Percentiles rank a stretch among this genome's conserved stretches.
phyloP scores from a whole-genome alignment of 768 basidiomycete genomes.

The Trichaptum fuscoviolaceum region DNA sequence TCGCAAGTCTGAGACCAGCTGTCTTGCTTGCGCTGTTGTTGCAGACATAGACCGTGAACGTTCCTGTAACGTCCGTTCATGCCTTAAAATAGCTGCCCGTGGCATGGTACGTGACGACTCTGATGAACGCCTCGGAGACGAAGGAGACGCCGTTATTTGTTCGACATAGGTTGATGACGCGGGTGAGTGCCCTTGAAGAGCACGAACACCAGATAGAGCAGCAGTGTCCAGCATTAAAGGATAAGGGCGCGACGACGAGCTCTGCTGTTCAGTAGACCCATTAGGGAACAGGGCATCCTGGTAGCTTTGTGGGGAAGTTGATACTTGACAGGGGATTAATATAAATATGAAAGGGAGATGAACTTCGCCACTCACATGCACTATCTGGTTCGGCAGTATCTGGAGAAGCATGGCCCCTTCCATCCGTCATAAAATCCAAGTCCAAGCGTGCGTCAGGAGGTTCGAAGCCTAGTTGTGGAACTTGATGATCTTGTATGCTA shows the following conservation, averaged over 20 bases:
- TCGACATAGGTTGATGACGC: conserved; percentile 38
- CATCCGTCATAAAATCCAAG: conserved; percentile 2
- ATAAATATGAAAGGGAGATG: background rate
- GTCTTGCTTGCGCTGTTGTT: conserved; percentile 41
- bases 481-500: conserved; percentile 8
- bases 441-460: conserved; percentile 4
- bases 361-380: background rate
- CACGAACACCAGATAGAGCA: conserved; percentile 25
- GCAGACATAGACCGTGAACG: conserved; percentile 74
- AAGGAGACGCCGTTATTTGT: conserved; percentile 18
- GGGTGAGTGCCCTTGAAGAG: conserved; percentile 22
- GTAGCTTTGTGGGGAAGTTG: background rate
- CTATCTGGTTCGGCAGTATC: background rate
- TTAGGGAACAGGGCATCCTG: background rate
- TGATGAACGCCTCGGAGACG: conserved; percentile 49
- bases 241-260: conserved; percentile 31
- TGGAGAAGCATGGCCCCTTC: background rate
- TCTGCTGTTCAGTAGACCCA: background rate
- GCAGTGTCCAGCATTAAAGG: conserved; percentile 59
- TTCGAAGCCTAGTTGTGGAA: conserved; percentile 5
- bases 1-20: conserved; percentile 31
- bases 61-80: conserved; percentile 60
- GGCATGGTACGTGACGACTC: conserved; percentile 66
- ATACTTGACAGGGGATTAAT: background rate
- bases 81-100: conserved; percentile 41